Conservation (phyloP, 2,329 filamentous ascomycete genomes). For the Cercospora zeae-maydis region DNA sequence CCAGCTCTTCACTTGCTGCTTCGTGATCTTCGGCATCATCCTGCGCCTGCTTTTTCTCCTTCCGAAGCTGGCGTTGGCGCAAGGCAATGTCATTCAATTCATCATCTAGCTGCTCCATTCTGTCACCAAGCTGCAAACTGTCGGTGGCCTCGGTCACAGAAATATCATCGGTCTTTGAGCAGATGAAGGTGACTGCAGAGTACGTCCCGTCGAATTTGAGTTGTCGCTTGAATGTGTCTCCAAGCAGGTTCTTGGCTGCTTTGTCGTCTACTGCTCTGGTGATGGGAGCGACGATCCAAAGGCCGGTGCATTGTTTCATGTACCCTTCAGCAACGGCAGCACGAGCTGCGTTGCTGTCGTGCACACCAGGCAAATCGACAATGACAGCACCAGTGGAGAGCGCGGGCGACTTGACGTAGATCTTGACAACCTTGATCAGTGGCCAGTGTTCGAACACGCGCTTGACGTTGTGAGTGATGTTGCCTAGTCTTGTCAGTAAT, state of each 20-base stretch:
- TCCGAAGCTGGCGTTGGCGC: slow-evolving; percentile 22
- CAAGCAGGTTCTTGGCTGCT: slow-evolving; percentile 54
- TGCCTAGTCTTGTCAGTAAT: slow-evolving; percentile 57
- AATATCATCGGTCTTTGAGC: slow-evolving; percentile 62
- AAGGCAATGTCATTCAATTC: slow-evolving; percentile 29
- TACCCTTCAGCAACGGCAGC: slow-evolving; percentile 57
- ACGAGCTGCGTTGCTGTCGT: slow-evolving; percentile 59
- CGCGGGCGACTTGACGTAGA: slow-evolving; percentile 50
- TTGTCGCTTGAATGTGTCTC: slow-evolving; percentile 56
- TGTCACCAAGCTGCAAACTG: slow-evolving; percentile 38
- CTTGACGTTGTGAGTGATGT: slow-evolving; percentile 35
- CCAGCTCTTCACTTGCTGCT: slow-evolving; percentile 37
- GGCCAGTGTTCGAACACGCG: slow-evolving; percentile 47
- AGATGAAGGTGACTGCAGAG: slow-evolving; percentile 57
- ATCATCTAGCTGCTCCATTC: slow-evolving; percentile 29
- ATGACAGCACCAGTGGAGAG: slow-evolving; percentile 54
- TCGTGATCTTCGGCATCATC: slow-evolving; percentile 38
- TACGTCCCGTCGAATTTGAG: slow-evolving; percentile 58
- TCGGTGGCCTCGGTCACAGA: slow-evolving; percentile 46
- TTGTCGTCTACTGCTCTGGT: slow-evolving; percentile 59
- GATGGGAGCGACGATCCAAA: slow-evolving; percentile 63
- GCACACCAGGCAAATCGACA: slow-evolving; percentile 58
- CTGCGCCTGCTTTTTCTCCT: slow-evolving; percentile 31
- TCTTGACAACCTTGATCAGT: slow-evolving; percentile 53
- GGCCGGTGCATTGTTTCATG: slow-evolving; percentile 56